Evolutionary conservation across 139 green algal species (phyloP), one percentile per base, ranked within the genome.

Genomic region (Coccomyxa sp.): DNA sequence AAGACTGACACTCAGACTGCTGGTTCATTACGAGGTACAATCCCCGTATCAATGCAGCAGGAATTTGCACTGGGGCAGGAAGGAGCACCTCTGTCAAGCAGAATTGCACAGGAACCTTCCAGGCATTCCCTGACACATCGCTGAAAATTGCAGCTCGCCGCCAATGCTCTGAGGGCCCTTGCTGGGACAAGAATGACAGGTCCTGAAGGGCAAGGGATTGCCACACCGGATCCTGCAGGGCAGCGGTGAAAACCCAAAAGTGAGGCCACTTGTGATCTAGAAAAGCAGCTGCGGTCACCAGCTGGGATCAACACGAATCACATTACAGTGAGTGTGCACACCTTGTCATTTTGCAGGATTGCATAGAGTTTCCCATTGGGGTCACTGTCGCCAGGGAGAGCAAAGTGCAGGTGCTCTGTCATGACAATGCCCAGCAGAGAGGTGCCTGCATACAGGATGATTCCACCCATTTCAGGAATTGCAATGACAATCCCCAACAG

Each of bases 381-480:
- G 31, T 80, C 76, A 25, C 30, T 16, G 23, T 80, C 76, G 30
- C 76, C 76, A 30, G 31, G 31, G 76, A 16, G 13, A 14, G 76
- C 76, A 80, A 80, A 80, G 76, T 4, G 76, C 76, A 80, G 76
- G 14, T 31, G 76, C 76, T 80, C 76, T 31, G 17, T 80, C 0
- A 21, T 14, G 16, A 80, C 31, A 16, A 80, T 80, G 76, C 58
- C 63, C 14, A 59, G 17, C 23, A 80, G 13, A 25, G 15, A 18
- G 31, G 30, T 21, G 31, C 76, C 76, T 80, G 31, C 30, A 78
- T 16, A 31, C 38, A 51, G 38, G 38, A 51, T 51, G 38, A 7
- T 7, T 51, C 38, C 38, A 11, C 38, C 38, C 38, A 51, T 7
- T 7, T 51, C 38, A 51, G 38, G 7, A 7, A 51, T 51, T 51